A percentile compares a stretch with the other conserved stretches of the same genome.
phyloP scores from a whole-genome alignment of 2,329 filamentous ascomycete genomes.

The Ophiostoma sp. region DNA sequence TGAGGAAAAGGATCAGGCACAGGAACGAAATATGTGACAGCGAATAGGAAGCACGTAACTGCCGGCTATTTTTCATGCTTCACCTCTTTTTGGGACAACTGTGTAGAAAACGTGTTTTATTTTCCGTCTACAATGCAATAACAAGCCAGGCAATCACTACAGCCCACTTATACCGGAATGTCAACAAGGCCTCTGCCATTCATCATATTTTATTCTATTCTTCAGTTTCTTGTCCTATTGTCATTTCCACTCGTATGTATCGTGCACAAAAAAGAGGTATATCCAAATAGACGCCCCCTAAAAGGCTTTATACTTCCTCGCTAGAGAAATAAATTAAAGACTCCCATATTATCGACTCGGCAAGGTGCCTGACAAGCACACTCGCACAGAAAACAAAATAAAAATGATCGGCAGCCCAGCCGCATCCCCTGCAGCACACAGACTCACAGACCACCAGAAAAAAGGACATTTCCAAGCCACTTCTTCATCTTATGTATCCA shows the following conservation, averaged over 20 bases:
- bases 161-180: background rate
- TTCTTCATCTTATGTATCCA: constrained; percentile 11
- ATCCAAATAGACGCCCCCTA: too few relatives aligned
- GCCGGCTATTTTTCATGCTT: background rate
- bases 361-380: constrained; percentile 3
- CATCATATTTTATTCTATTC: background rate
- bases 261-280: background rate
- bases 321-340: background rate
- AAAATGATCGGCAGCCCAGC: constrained; percentile 8
- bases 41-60: background rate
- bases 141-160: background rate
- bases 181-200: too few relatives aligned
- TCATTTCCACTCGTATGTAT: background rate
- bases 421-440: background rate
- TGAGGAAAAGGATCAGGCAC: background rate
- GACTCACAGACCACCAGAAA: background rate
- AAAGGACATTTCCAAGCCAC: background rate
- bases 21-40: background rate
- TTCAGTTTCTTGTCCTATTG: background rate
- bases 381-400: background rate
- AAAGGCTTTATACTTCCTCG: background rate
- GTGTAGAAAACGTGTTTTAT: background rate
- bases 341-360: constrained; percentile 4
- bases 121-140: background rate
- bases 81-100: background rate